Evolutionary conservation across 768 basidiomycete species (phyloP).

Genomic region (Russula griseocarnosa): DNA sequence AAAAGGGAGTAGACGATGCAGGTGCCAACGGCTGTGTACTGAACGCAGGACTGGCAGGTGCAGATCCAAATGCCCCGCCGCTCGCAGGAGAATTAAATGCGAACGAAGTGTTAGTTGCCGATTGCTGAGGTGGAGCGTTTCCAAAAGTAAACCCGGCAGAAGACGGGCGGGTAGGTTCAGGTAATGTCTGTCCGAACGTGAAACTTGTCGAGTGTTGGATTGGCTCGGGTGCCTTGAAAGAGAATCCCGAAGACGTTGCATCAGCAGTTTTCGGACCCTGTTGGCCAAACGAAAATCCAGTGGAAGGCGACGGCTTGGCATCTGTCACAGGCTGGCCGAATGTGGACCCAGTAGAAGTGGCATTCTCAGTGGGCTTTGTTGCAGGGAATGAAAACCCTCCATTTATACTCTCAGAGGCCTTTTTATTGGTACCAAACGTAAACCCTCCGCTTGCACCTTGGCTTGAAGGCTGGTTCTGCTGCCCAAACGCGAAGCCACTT

Average conservation of each 20-base stretch:
- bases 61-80: conserved; percentile 32
- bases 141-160: conserved; percentile 33
- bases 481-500: conserved; percentile 43
- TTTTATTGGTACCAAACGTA: conserved; percentile 42
- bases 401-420: conserved; percentile 31
- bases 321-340: conserved; percentile 17
- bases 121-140: conserved; percentile 35
- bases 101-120: conserved; percentile 29
- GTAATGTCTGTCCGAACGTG: conserved; percentile 30
- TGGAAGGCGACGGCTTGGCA: conserved; percentile 16
- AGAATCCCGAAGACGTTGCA: conserved; percentile 20
- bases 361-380: conserved; percentile 21
- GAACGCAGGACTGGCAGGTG: conserved; percentile 28
- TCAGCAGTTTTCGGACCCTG: conserved; percentile 26
- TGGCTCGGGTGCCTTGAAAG: conserved; percentile 25
- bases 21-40: conserved; percentile 18
- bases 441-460: conserved; percentile 41
- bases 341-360: conserved; percentile 16
- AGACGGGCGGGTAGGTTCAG: conserved; percentile 37
- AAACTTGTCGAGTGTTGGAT: conserved; percentile 30
- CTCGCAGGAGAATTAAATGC: conserved; percentile 30
- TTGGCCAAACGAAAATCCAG: conserved; percentile 20
- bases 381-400: conserved; percentile 37
- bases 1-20: conserved; percentile 25
- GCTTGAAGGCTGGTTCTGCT: conserved; percentile 30